Conservation (phyloP, 2,329 filamentous ascomycete species). For the Botrytis medusae region DNA sequence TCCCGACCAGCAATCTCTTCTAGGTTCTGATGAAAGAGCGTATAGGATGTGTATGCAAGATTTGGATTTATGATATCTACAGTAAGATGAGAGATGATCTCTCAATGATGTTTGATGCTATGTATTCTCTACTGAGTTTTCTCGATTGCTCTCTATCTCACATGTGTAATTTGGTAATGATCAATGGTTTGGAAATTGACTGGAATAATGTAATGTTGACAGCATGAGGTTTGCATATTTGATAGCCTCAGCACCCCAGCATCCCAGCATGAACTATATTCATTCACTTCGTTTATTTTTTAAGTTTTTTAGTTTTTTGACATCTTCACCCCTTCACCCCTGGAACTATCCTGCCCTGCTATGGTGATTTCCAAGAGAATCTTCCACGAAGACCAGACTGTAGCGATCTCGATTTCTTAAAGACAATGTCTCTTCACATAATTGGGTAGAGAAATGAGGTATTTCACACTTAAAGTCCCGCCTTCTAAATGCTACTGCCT, state of each 20-base stretch:
- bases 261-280: background rate
- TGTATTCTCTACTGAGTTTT: background rate
- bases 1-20: background rate
- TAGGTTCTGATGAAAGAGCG: background rate
- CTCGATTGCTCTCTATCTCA: background rate
- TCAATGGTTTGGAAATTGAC: background rate
- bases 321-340: fast-evolving
- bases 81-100: background rate
- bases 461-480: background rate
- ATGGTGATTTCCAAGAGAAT: background rate
- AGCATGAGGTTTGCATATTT: background rate
- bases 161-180: background rate
- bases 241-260: background rate
- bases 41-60: background rate
- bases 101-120: background rate
- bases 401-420: fast-evolving
- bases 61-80: background rate
- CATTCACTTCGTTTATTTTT: background rate
- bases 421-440: background rate
- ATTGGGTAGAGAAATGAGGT: background rate
- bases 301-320: too few relatives aligned
- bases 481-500: background rate
- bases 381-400: background rate
- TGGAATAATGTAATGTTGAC: background rate
- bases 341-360: too few relatives aligned